Evolutionary conservation across 768 basidiomycete species (phyloP).

Genomic region (Agaricus subrufescens): DNA sequence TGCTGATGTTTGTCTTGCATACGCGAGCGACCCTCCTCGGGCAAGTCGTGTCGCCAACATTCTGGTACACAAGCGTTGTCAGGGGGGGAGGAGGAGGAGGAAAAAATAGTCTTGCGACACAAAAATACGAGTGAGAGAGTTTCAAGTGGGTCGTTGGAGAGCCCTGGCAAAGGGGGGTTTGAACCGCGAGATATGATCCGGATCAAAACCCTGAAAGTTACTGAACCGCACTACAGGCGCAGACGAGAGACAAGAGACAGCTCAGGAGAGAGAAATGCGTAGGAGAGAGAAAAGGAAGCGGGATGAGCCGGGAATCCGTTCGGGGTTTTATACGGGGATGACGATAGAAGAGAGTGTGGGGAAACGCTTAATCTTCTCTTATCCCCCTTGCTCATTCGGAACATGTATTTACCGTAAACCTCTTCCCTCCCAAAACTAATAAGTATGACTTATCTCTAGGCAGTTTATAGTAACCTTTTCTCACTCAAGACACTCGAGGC

Average conservation of each 20-base stretch:
- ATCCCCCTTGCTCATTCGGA: neutral
- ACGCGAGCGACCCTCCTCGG: neutral
- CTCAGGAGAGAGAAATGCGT: neutral
- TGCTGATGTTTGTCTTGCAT: neutral
- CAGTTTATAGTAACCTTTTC: neutral
- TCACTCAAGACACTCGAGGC: neutral
- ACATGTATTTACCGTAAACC: slow-evolving; percentile 8
- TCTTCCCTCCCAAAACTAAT: neutral
- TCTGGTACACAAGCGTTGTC: too few relatives aligned
- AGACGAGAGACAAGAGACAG: neutral
- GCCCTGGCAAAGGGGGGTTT: too few relatives aligned
- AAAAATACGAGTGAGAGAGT: neutral
- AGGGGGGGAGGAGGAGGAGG: too few relatives aligned
- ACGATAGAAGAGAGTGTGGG: slow-evolving; percentile 8
- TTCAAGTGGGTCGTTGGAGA: neutral
- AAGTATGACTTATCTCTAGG: neutral
- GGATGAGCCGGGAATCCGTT: neutral
- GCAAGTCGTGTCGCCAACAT: slow-evolving; percentile 2
- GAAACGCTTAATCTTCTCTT: neutral
- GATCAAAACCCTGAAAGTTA: too few relatives aligned
- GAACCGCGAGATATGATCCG: too few relatives aligned
- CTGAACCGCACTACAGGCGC: too few relatives aligned
- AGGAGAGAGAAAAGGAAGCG: neutral
- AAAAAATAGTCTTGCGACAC: neutral
- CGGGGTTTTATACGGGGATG: neutral